Conservation (phyloP, 306 rosid species). For the Sphenostylis stenocarpa region DNA sequence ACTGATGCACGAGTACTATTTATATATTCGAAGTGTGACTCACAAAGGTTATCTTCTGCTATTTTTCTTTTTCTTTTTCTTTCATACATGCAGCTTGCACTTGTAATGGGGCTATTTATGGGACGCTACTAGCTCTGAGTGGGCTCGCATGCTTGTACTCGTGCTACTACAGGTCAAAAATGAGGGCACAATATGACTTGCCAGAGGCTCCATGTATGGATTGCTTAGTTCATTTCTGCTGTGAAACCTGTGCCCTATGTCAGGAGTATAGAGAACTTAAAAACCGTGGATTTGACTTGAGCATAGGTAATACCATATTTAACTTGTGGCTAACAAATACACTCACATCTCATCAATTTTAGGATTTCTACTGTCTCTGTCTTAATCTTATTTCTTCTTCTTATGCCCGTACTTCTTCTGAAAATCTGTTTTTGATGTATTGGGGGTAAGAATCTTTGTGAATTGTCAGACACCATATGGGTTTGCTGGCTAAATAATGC, state of each 20-base stretch:
- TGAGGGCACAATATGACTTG: slow-evolving; percentile 65
- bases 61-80: neutral
- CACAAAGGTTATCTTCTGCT: neutral
- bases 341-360: neutral
- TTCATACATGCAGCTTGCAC: slow-evolving; percentile 45
- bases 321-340: neutral
- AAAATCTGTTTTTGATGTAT: neutral
- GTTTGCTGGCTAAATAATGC: neutral
- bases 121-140: slow-evolving; percentile 28
- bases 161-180: slow-evolving; percentile 51
- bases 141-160: slow-evolving; percentile 63
- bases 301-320: slow-evolving; percentile 47
- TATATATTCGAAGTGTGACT: neutral
- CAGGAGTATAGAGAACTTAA: slow-evolving; percentile 77
- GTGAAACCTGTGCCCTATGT: slow-evolving; percentile 66
- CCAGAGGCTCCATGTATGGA: slow-evolving; percentile 74
- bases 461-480: neutral
- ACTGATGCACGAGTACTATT: neutral
- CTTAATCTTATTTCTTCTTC: neutral
- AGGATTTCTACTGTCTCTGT: neutral
- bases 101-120: slow-evolving; percentile 42
- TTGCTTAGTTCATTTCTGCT: slow-evolving; percentile 69
- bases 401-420: neutral
- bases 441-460: neutral
- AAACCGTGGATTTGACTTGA: slow-evolving; percentile 59